These are phyloP conservation scores for Lactarius hengduanensis DNA, from an alignment of 768 basidiomycete species.

Conservation along the genomic window DNA sequence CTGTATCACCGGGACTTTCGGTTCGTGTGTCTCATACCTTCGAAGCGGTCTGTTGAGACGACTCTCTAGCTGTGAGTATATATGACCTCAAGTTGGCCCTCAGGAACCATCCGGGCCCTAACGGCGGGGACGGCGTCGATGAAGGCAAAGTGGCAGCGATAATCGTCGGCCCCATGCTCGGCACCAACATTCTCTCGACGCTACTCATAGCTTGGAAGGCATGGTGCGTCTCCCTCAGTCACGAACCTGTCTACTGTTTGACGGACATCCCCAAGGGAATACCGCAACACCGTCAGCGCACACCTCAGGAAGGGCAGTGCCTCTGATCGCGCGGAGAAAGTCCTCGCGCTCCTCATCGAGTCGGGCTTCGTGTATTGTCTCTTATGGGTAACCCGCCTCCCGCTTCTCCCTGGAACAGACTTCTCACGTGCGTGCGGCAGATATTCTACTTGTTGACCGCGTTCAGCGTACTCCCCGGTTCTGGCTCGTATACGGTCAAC, in stretches of 20 bases:
- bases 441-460: slow-evolving; percentile 19
- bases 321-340: slow-evolving; percentile 15
- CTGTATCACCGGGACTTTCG: slow-evolving; percentile 16
- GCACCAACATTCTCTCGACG: slow-evolving; percentile 21
- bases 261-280: slow-evolving; percentile 1
- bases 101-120: neutral
- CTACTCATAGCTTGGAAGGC: slow-evolving; percentile 24
- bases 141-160: slow-evolving; percentile 18
- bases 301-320: slow-evolving; percentile 15
- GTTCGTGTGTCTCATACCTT: neutral
- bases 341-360: slow-evolving; percentile 22
- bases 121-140: neutral
- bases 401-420: neutral
- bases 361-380: slow-evolving; percentile 22
- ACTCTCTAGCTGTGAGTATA: neutral
- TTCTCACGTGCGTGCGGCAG: slow-evolving; percentile 4
- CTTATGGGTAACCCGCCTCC: slow-evolving; percentile 14
- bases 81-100: slow-evolving; percentile 23
- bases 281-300: slow-evolving; percentile 8
- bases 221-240: slow-evolving; percentile 1
- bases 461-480: slow-evolving; percentile 11
- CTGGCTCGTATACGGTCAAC: slow-evolving; percentile 19
- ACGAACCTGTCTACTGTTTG: neutral
- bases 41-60: neutral
- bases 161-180: slow-evolving; percentile 22